Percentiles rank a stretch among this genome's conserved stretches.
Evolutionary conservation across 257 asterid genomes (phyloP).

Genomic region (Ajuga chamaepitys): DNA sequence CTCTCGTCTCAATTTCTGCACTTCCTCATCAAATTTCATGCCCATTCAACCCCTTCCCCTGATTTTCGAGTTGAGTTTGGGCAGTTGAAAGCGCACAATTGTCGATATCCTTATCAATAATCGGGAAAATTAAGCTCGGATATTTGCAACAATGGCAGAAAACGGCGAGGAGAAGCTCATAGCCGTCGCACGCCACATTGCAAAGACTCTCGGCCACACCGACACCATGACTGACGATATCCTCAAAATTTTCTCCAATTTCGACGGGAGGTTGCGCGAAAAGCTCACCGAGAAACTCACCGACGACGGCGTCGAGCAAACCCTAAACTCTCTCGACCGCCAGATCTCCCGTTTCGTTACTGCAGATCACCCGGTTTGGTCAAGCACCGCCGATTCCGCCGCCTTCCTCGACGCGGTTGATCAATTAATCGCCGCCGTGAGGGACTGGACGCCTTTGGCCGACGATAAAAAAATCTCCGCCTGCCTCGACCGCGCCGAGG

Average conservation of each 20-base stretch:
- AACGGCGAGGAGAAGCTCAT: slow-evolving; percentile 94
- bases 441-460: slow-evolving; percentile 68
- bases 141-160: slow-evolving; percentile 55
- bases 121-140: background rate
- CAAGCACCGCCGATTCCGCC: slow-evolving; percentile 48
- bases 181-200: slow-evolving; percentile 95
- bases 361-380: slow-evolving; percentile 59
- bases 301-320: slow-evolving; percentile 61
- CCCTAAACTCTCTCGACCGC: slow-evolving; percentile 59
- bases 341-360: slow-evolving; percentile 64
- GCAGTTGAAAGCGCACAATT: background rate
- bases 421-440: slow-evolving; percentile 42
- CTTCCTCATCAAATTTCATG: slow-evolving; percentile 8
- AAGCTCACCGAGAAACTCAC: slow-evolving; percentile 59
- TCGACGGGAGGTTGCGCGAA: slow-evolving; percentile 79
- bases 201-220: slow-evolving; percentile 82
- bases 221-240: slow-evolving; percentile 92
- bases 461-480: slow-evolving; percentile 60
- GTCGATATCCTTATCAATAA: background rate
- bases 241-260: slow-evolving; percentile 80
- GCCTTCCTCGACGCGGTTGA: slow-evolving; percentile 60
- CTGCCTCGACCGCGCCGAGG: slow-evolving; percentile 84
- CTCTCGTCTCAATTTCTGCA: slow-evolving; percentile 20
- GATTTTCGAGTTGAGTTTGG: slow-evolving; percentile 7
- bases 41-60: slow-evolving; percentile 6